A percentile compares a stretch with the other conserved stretches of the same genome.
phyloP scores from a whole-genome alignment of 345 rosid species.

The Arabis alpina region DNA sequence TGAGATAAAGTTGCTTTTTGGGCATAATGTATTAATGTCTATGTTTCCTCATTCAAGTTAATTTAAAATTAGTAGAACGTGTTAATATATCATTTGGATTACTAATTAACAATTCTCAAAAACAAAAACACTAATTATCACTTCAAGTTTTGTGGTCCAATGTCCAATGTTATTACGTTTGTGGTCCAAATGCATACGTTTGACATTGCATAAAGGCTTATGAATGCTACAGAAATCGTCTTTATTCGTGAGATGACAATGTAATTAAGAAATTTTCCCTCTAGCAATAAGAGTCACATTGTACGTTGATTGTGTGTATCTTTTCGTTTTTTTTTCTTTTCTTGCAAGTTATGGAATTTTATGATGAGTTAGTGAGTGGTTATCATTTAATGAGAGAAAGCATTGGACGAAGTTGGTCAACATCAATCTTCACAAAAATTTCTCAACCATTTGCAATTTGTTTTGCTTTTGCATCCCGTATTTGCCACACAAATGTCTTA shows the following conservation, averaged over 20 bases:
- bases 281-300: background rate
- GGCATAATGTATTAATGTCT: background rate
- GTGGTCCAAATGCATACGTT: constrained; percentile 12
- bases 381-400: background rate
- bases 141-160: constrained; percentile 34
- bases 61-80: background rate
- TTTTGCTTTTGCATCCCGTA: background rate
- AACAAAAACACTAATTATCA: constrained; percentile 7
- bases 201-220: too few relatives aligned
- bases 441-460: background rate
- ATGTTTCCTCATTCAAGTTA: constrained; percentile 9
- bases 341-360: background rate
- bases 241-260: too few relatives aligned
- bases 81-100: constrained; percentile 7
- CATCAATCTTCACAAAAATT: background rate
- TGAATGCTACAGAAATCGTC: too few relatives aligned
- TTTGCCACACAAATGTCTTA: background rate
- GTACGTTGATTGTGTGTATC: background rate
- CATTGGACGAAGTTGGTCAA: constrained; percentile 27
- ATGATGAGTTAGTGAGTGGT: background rate
- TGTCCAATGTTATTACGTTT: background rate
- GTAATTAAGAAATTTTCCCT: too few relatives aligned
- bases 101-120: background rate
- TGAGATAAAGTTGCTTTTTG: constrained; percentile 25
- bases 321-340: background rate